These are phyloP conservation scores for Coelastrella sp. DNA, from an alignment of 139 green algal species.

Conservation along the genomic window DNA sequence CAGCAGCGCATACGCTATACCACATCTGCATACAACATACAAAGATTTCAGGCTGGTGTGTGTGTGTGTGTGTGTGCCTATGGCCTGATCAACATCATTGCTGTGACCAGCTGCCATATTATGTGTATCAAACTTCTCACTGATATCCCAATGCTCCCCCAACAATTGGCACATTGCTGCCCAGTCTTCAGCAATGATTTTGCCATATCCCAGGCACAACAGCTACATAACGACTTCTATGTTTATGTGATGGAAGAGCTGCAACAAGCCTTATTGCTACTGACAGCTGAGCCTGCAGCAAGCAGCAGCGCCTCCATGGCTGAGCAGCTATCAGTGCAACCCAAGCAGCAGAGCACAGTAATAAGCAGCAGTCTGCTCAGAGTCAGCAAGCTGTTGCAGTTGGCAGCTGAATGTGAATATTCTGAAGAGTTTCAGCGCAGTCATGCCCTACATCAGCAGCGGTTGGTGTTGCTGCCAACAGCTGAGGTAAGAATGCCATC, in stretches of 20 bases:
- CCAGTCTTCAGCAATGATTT: too few relatives aligned
- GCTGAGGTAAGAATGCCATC: conserved; percentile 39
- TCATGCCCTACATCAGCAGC: conserved; percentile 30
- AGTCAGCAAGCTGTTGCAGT: conserved; percentile 39
- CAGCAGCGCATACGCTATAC: neutral
- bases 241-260: conserved; percentile 23
- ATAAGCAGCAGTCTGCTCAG: too few relatives aligned
- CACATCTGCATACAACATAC: too few relatives aligned
- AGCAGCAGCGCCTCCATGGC: too few relatives aligned
- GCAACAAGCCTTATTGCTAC: neutral
- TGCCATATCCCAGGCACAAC: conserved; percentile 25
- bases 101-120: too few relatives aligned
- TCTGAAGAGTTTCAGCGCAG: neutral
- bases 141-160: too few relatives aligned
- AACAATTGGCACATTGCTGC: too few relatives aligned
- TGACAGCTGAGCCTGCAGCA: conserved; percentile 6
- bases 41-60: too few relatives aligned
- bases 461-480: neutral
- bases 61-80: too few relatives aligned
- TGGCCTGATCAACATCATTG: too few relatives aligned
- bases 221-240: conserved; percentile 39
- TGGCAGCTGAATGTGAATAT: conserved; percentile 36
- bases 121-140: too few relatives aligned
- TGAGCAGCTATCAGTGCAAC: neutral
- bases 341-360: neutral